Evolutionary conservation across 305 asterid species (phyloP).

Genomic region (Fraxinus floribunda): DNA sequence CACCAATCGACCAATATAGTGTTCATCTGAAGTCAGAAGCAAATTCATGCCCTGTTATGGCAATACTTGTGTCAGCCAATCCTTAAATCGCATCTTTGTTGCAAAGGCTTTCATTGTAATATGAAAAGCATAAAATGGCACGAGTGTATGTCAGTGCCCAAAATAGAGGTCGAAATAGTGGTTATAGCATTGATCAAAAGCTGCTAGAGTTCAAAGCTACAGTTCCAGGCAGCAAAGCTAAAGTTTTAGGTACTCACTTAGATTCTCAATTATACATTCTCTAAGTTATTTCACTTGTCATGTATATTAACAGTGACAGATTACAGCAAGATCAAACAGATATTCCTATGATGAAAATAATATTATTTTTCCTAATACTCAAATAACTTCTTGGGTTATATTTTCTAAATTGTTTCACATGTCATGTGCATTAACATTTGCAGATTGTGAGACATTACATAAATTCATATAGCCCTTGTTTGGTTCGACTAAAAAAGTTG

Average conservation of each 20-base stretch:
- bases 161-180: not conserved
- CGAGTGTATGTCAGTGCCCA: not conserved
- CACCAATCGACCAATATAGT: slow-evolving; percentile 80
- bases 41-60: slow-evolving; percentile 70
- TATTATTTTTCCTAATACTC: too few species aligned
- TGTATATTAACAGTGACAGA: not conserved
- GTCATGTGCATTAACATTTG: not conserved
- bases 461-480: not conserved
- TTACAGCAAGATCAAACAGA: not conserved
- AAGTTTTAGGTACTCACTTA: not conserved
- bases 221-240: not conserved
- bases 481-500: not conserved
- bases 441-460: not conserved
- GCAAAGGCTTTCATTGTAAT: slow-evolving; percentile 16
- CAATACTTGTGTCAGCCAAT: slow-evolving; percentile 31
- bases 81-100: slow-evolving; percentile 1
- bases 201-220: not conserved
- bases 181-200: not conserved
- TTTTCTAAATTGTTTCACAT: not conserved
- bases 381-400: not conserved
- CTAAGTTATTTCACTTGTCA: not conserved
- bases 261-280: not conserved
- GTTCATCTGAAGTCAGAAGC: slow-evolving; percentile 71
- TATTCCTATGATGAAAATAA: not conserved
- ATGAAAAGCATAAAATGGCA: slow-evolving; percentile 1